Evolutionary conservation across 176 grass and related monocot genomes (phyloP).

Genomic region (Aegilops bicornis): DNA sequence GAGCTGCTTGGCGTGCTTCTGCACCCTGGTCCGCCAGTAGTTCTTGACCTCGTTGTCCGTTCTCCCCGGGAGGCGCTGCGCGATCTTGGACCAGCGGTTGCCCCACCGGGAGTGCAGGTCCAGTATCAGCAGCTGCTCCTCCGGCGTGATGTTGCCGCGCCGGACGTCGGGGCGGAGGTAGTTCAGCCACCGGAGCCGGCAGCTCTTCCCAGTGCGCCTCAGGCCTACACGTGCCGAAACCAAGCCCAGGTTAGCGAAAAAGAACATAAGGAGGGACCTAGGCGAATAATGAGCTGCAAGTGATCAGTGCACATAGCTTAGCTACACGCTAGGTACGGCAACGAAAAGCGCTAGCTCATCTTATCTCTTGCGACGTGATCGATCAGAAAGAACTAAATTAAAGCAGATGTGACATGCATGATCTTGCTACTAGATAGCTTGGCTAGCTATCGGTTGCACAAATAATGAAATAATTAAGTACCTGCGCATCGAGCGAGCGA

Average conservation of each 20-base stretch:
- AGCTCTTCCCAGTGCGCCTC: constrained; percentile 92
- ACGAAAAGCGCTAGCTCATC: constrained; percentile 8
- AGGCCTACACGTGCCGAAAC: constrained; percentile 37
- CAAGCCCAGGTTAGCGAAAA: not conserved
- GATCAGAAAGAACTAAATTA: not conserved
- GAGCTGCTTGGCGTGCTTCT: constrained; percentile 89
- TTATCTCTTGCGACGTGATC: constrained; percentile 26
- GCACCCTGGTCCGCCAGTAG: constrained; percentile 93
- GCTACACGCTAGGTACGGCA: not conserved
- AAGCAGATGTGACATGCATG: constrained; percentile 16
- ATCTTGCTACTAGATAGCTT: not conserved
- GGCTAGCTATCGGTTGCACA: not conserved
- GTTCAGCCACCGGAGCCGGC: constrained; percentile 93
- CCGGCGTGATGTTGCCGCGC: constrained; percentile 85
- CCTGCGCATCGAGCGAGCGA: constrained; percentile 80
- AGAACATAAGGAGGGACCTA: not conserved
- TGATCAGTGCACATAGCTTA: not conserved
- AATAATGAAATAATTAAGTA: not conserved
- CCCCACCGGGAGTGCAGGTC: constrained; percentile 95
- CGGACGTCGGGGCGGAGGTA: constrained; percentile 94
- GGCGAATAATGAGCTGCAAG: not conserved
- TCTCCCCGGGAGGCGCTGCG: constrained; percentile 66
- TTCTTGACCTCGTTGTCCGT: constrained; percentile 99
- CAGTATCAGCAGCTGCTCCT: constrained; percentile 94
- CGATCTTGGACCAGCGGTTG: constrained; percentile 98